phyloP scores from a whole-genome alignment of 345 rosid species.

The Raphanus raphanistrum region DNA sequence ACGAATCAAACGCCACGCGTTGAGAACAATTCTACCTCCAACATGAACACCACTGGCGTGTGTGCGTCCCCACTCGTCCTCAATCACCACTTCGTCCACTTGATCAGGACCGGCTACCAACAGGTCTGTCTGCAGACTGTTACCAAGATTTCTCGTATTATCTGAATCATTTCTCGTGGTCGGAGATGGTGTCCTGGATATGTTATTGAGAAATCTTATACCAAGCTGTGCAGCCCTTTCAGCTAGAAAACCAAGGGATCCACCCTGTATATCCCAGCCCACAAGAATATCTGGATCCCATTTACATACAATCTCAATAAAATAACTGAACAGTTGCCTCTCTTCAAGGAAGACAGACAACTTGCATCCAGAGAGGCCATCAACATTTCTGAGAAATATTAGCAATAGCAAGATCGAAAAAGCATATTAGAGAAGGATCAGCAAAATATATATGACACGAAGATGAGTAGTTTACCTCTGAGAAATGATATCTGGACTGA shows the following conservation, averaged over 20 bases:
- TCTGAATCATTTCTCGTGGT: constrained; percentile 42
- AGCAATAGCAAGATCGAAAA: constrained; percentile 20
- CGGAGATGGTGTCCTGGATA: constrained; percentile 70
- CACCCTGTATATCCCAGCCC: constrained; percentile 95
- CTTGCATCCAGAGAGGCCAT: constrained; percentile 71
- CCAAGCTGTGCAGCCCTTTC: constrained; percentile 96
- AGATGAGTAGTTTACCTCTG: constrained; percentile 51
- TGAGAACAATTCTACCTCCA: constrained; percentile 89
- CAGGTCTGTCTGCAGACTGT: constrained; percentile 43
- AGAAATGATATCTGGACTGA: constrained; percentile 42
- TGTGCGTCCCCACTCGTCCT: not conserved
- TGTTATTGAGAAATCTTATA: constrained; percentile 67
- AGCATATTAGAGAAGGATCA: constrained; percentile 1
- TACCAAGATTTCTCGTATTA: constrained; percentile 41
- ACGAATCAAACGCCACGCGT: constrained; percentile 87
- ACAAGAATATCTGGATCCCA: constrained; percentile 80
- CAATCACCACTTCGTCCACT: constrained; percentile 44
- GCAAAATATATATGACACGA: constrained; percentile 9
- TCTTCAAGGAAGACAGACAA: constrained; percentile 61
- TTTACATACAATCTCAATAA: constrained; percentile 51
- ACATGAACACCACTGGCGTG: constrained; percentile 63
- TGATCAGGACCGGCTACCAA: constrained; percentile 45
- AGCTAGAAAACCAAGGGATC: constrained; percentile 92
- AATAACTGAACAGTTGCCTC: constrained; percentile 56
- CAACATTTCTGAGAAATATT: constrained; percentile 50